Base-by-base conservation (phyloP, 768 basidiomycete genomes). In the Pleurotus platypus region DNA sequence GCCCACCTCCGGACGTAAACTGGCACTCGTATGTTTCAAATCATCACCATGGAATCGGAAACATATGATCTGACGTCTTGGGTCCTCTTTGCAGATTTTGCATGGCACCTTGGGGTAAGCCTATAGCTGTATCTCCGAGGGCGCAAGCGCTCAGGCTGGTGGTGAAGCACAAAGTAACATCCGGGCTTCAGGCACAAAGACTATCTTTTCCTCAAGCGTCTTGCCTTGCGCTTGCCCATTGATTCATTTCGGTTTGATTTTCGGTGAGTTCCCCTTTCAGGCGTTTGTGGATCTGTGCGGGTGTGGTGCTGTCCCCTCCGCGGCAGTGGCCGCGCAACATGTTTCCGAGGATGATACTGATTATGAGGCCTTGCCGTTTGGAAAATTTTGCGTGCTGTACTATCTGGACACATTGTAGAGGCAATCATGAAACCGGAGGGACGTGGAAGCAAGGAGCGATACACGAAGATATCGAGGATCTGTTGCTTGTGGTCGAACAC, bases 181-280 rank as follows among this genome's bases (percentile, higher is more conserved):
- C 30, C 30, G 30, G 49, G 38, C 62, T 64, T 48, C 69, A 92
- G 90, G 64, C 91, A 93, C 69, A 92, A 92, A 63, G 87, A 93
- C 66, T 93, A 93, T 71, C 68, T 93, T 48, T 92, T 87, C 74
- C 87, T 89, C 69, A 86, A 85, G 65, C 82, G 79, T 12, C 82
- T 93, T 16, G 89, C 88, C 2, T 66, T 69, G 39, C 76, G 73
- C 38, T 69, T 92, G 12, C 86, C 89, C 0, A 64, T 89, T 20
- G 91, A 94, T 68, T 92, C 90, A 2, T 92, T 93, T 67, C 81
- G 90, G 30, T 92, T 94, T 64, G 91, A 94, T 68, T 94, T 94
- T 71, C 82, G 90, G 89, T 91, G 64, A 56, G 81, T 65, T 45
- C n/a, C 46, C 16, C 30, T 47, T 40, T 57, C 20, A 12, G 20